Evolutionary conservation across 225 moss, liverwort and hornwort species (phyloP), one percentile per base, ranked within the genome.

Genomic region (Straminergon stramineum): DNA sequence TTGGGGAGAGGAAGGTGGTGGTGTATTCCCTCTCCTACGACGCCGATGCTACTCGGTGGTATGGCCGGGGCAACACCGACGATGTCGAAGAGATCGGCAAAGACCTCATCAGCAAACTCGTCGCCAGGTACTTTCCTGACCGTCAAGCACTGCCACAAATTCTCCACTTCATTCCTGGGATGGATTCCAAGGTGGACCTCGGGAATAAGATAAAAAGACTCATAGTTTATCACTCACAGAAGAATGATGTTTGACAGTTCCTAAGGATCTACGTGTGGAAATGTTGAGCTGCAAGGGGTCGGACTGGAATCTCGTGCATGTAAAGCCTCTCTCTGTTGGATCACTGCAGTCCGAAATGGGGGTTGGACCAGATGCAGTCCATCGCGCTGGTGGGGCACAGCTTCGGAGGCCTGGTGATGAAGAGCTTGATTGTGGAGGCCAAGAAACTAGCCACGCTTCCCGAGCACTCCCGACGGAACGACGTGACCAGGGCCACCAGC

Each of bases 351-450:
- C 22, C 18, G 15, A 32, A 34, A 58, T 91, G 84, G 89, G 45
- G 64, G 45, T 87, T 87, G 84, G 60, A 85, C 35, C 87, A 67
- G 58, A 39, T 60, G 27, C 48, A 75, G 57, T 79, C 78, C 65
- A 90, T 88, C 16, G 76, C 74, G 34, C 82, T 92, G 10, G 88
- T 92, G 35, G 88, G 88, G 18, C 88, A 92, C 67, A 92, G 87
- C 75, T 91, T 91, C 56, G 89, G 91, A 79, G 91, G 91, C 3
- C 84, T 89, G 84, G 89, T 91, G 6, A 26, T 92, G 67, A 90
- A 92, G 86, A 90, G 92, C 83, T n/a, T 92, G 82, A 28, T 92
- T 57, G 90, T 92, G n/a, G 88, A 92, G 70, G 90, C 88, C 77
- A 83, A 91, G 60, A 89, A 53, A 62, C 89, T 11, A 6, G 91